Base-by-base conservation (phyloP, 306 rosid species). In the Corylus americana region DNA sequence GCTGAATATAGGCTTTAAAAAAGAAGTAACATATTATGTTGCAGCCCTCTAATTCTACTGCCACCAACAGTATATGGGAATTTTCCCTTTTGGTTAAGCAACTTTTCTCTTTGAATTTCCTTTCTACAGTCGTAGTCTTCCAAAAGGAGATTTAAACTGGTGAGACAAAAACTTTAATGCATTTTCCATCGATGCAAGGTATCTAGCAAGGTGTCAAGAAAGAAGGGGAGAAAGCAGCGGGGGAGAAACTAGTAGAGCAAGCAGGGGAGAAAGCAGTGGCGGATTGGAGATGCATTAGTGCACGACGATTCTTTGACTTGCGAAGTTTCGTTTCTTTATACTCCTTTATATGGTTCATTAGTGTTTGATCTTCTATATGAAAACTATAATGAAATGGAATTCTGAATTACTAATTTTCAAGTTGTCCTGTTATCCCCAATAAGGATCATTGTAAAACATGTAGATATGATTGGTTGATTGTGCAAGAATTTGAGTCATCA, bases 41-140 rank as follows among this genome's bases (percentile, higher is more conserved):
- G 78, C 93, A 96, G 99, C 88, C 98, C 98, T 74, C 87, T 96
- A 17, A 77, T 93, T 78, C 99, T 89, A 1, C 83, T 93, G 79
- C 96, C 91, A 18, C 86, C 93, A 13, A 45, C 71, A 13, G 59
- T 89, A 74, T 96, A 96, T 77, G 97, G 89, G 74, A 96, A 80
- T 85, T 83, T 96, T 72, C 98, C 99, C 9, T 74, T 62, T 4
- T 93, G 98, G 98, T 89, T 91, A 90, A 81, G 75, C 61, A 59
- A 2, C 57, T 73, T 83, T 93, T 83, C 98, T 96, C 83, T 86
- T 93, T 1, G 99, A 96, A 80, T 79, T 91, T 78, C 97, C 99
- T 2, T 58, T 96, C 74, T 93, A 96, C 91, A 89, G 79, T 75
- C 94, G 91, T 51, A 84, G 78, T 87, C 89, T 91, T 76, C 94